Evolutionary conservation across 2,329 filamentous ascomycete species (phyloP).

Genomic region (Aspergillus sp.): DNA sequence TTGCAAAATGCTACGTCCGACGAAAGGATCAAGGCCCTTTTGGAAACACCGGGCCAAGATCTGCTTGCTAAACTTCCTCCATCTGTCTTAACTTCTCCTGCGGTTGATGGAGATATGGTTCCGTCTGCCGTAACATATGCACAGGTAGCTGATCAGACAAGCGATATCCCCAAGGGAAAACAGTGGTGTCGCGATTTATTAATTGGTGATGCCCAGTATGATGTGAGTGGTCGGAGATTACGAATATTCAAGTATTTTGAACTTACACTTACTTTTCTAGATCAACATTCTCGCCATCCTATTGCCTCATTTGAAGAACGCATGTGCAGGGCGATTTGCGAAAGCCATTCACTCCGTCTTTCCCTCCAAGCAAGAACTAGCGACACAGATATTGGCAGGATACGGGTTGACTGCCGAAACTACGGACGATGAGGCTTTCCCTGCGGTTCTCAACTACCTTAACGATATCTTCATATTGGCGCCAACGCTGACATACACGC

Average conservation of each 20-base stretch:
- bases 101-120: slow-evolving; percentile 49
- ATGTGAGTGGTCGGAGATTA: slow-evolving; percentile 37
- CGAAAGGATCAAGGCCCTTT: slow-evolving; percentile 46
- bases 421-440: slow-evolving; percentile 46
- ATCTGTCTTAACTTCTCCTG: slow-evolving; percentile 37
- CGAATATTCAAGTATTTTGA: background rate
- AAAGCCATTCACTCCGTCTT: slow-evolving; percentile 24
- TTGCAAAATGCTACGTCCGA: slow-evolving; percentile 40
- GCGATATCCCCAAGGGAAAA: slow-evolving; percentile 42
- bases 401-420: slow-evolving; percentile 45
- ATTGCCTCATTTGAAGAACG: slow-evolving; percentile 24
- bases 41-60: slow-evolving; percentile 44
- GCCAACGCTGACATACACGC: slow-evolving; percentile 45
- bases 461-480: slow-evolving; percentile 53
- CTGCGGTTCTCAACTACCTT: slow-evolving; percentile 46
- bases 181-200: slow-evolving; percentile 52
- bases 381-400: slow-evolving; percentile 34
- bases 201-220: slow-evolving; percentile 52
- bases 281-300: slow-evolving; percentile 34
- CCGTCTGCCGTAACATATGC: slow-evolving; percentile 28
- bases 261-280: slow-evolving; percentile 14
- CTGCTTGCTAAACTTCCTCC: slow-evolving; percentile 45
- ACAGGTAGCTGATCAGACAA: slow-evolving; percentile 24
- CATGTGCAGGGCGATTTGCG: slow-evolving; percentile 27
- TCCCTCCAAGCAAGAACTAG: slow-evolving; percentile 25